These are phyloP conservation scores for Flaveria brownii DNA, from an alignment of 129 eudicot genomes.

Conservation along the genomic window DNA sequence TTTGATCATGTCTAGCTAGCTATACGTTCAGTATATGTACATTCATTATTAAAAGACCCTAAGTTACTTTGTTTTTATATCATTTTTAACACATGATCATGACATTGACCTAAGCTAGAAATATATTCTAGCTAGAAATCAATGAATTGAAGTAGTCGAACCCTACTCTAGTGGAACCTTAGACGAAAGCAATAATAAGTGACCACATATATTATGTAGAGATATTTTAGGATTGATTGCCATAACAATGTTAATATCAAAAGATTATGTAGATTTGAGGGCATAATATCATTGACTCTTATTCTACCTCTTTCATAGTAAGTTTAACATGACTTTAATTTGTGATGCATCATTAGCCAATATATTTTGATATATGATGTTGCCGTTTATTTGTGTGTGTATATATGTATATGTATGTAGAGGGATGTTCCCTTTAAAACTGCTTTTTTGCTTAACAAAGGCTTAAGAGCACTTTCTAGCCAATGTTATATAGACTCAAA, in stretches of 20 bases:
- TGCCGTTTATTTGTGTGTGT: neutral
- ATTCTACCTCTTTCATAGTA: neutral
- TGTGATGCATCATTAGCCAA: neutral
- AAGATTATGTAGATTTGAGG: neutral
- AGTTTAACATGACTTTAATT: neutral
- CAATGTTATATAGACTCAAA: too few species aligned
- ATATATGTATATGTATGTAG: neutral
- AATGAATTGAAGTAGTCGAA: neutral
- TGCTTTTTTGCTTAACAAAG: too few species aligned
- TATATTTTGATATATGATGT: neutral
- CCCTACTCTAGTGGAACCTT: too few species aligned
- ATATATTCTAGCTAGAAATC: neutral
- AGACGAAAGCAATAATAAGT: too few species aligned
- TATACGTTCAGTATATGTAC: neutral
- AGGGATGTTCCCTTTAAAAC: too few species aligned
- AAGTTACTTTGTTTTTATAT: neutral
- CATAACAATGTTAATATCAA: neutral
- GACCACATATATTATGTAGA: neutral
- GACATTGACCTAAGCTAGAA: neutral
- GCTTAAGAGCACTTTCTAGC: too few species aligned
- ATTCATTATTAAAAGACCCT: neutral
- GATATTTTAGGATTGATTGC: neutral
- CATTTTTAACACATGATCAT: neutral
- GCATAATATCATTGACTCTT: neutral
- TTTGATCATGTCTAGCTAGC: too few species aligned